phyloP scores from a whole-genome alignment of 495 filamentous ascomycete species.

The Parathielavia hyrcaniae region DNA sequence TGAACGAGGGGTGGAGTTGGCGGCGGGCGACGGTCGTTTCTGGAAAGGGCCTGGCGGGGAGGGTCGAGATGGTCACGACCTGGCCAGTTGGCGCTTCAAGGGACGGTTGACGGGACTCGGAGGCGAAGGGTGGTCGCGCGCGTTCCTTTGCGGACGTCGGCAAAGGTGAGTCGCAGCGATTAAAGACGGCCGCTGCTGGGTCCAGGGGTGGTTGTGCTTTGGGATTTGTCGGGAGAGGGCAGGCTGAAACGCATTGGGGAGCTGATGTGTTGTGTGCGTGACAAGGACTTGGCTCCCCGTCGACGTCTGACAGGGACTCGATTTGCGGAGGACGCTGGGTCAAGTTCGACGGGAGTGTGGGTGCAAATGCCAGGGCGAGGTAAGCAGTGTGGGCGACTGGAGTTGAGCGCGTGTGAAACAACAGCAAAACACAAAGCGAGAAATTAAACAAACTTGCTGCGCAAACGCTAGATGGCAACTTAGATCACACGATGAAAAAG shows the following conservation, averaged over 20 bases:
- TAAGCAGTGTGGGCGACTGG: no score
- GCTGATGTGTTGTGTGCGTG: conserved; percentile 36
- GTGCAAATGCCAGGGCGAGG: background rate
- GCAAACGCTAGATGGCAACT: no score
- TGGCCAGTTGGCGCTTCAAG: conserved; percentile 17
- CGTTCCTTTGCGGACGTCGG: conserved; percentile 3
- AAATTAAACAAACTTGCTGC: background rate
- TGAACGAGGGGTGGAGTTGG: conserved; percentile 3
- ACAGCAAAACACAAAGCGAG: background rate
- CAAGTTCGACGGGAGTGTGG: background rate
- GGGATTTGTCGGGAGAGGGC: conserved; percentile 31
- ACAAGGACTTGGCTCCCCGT: conserved; percentile 27
- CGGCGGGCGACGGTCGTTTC: conserved; percentile 13
- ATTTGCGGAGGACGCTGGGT: conserved; percentile 2
- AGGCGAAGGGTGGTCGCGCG: conserved; percentile 1
- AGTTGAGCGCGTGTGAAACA: background rate
- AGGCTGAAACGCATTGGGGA: conserved; percentile 44
- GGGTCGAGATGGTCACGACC: conserved; percentile 9
- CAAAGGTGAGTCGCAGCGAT: conserved; percentile 11
- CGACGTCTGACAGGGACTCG: conserved; percentile 13
- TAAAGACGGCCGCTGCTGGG: conserved; percentile 15
- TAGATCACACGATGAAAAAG: conserved; percentile 2
- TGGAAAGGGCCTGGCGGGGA: background rate
- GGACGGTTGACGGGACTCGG: background rate
- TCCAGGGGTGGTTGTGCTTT: conserved; percentile 27